Percentiles rank a stretch among this genome's conserved stretches.
phyloP scores from a whole-genome alignment of 2,329 filamentous ascomycete species.

The Herpotrichia juniperi region DNA sequence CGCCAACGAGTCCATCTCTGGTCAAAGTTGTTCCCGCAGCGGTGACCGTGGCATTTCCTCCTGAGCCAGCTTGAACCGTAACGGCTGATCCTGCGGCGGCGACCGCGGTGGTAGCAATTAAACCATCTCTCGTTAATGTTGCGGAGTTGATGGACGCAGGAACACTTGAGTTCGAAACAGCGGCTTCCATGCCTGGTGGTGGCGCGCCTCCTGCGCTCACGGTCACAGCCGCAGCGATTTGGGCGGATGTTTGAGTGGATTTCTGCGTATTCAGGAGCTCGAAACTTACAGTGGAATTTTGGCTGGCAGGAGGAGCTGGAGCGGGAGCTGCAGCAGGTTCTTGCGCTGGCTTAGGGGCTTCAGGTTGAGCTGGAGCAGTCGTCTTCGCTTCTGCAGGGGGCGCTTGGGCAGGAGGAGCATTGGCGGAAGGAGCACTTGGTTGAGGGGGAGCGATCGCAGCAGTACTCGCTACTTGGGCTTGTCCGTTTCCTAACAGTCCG shows the following conservation, averaged over 20 bases:
- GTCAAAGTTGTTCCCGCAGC: neutral
- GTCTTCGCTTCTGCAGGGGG: too few relatives aligned
- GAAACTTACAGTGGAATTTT: neutral
- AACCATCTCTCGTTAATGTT: neutral
- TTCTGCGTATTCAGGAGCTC: neutral
- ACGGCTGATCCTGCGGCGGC: neutral
- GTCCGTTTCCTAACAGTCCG: constrained; percentile 3
- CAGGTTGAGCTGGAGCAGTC: too few relatives aligned
- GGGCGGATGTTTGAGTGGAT: neutral
- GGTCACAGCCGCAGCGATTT: neutral
- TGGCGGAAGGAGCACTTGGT: too few relatives aligned
- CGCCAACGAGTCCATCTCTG: neutral
- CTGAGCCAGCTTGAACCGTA: neutral
- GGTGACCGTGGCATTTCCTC: neutral
- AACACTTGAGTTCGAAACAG: neutral
- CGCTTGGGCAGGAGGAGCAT: too few relatives aligned
- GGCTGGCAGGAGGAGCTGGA: neutral
- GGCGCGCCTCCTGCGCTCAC: neutral
- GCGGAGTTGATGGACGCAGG: neutral
- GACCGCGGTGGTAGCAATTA: neutral
- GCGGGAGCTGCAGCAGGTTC: too few relatives aligned
- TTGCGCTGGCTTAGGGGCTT: too few relatives aligned
- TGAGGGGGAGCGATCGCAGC: too few relatives aligned
- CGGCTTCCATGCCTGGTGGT: neutral
- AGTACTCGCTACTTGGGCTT: too few relatives aligned